Percentiles rank a stretch among this genome's conserved stretches.
phyloP scores from a whole-genome alignment of 139 green algal species.

The Zygnema cylindricum region DNA sequence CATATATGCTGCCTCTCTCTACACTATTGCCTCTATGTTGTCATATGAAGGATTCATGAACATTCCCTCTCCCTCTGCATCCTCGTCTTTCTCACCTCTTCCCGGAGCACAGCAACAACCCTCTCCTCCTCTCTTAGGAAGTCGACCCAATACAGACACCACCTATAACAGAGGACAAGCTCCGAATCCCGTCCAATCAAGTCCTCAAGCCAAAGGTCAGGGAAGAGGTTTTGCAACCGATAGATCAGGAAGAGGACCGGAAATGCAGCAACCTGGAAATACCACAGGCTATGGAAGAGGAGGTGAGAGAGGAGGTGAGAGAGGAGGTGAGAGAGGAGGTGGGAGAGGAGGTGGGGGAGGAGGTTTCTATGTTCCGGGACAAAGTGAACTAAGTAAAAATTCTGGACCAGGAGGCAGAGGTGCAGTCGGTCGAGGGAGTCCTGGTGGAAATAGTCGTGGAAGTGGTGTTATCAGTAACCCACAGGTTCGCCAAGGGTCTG shows the following conservation, averaged over 20 bases:
- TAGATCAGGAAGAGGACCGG: background rate
- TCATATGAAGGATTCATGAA: conserved; percentile 49
- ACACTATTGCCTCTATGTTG: conserved; percentile 46
- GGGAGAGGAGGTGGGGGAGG: background rate
- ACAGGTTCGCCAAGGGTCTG: no score
- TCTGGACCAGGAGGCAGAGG: no score
- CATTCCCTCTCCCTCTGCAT: background rate
- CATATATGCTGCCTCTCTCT: conserved; percentile 41
- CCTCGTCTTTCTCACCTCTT: background rate
- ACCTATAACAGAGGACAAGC: background rate
- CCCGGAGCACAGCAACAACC: background rate
- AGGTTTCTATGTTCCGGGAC: no score
- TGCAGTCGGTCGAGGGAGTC: no score
- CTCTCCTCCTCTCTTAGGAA: background rate
- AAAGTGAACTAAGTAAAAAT: no score
- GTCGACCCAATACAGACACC: background rate
- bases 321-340: background rate
- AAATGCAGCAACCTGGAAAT: background rate
- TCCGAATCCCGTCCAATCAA: background rate
- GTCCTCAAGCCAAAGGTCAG: background rate
- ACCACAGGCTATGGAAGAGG: background rate
- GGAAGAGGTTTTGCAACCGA: background rate
- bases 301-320: background rate
- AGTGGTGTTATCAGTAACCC: no score
- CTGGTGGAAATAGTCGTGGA: no score